Percentiles rank a stretch among this genome's conserved stretches.
Evolutionary conservation across 306 rosid species (phyloP).

Genomic region (Cicer pinnatifidum): DNA sequence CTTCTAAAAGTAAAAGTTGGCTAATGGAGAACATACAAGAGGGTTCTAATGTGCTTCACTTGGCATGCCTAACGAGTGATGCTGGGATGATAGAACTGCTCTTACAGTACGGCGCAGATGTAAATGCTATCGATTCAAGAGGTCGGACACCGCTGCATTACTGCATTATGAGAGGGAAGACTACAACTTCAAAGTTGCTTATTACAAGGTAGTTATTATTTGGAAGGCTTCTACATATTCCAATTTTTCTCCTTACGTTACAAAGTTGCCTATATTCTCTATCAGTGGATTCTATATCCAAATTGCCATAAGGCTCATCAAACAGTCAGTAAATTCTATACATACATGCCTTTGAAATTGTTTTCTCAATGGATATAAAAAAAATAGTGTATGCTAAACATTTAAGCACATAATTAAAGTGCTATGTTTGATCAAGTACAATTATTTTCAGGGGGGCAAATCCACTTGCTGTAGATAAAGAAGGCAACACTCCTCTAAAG

Average conservation of each 20-base stretch:
- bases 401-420: slow-evolving; percentile 3
- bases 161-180: slow-evolving; percentile 56
- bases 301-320: background rate
- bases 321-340: background rate
- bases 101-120: slow-evolving; percentile 72
- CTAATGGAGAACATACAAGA: slow-evolving; percentile 45
- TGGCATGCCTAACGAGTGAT: slow-evolving; percentile 69
- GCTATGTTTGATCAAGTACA: background rate
- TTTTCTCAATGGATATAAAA: too few species aligned
- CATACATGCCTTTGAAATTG: background rate
- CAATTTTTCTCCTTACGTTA: background rate
- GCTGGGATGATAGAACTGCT: slow-evolving; percentile 77
- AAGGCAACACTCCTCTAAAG: slow-evolving; percentile 61
- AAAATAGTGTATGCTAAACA: background rate
- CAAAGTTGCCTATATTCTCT: background rate
- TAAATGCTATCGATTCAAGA: slow-evolving; percentile 62
- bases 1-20: slow-evolving; percentile 42
- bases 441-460: slow-evolving; percentile 67
- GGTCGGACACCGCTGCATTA: slow-evolving; percentile 75
- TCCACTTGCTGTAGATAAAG: slow-evolving; percentile 51
- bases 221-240: slow-evolving; percentile 1
- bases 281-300: background rate
- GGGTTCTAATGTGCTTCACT: slow-evolving; percentile 66
- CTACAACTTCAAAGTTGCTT: slow-evolving; percentile 58
- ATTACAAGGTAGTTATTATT: slow-evolving; percentile 55